Conservation (phyloP, 495 filamentous ascomycete genomes). For the Rhypophila decipiens region DNA sequence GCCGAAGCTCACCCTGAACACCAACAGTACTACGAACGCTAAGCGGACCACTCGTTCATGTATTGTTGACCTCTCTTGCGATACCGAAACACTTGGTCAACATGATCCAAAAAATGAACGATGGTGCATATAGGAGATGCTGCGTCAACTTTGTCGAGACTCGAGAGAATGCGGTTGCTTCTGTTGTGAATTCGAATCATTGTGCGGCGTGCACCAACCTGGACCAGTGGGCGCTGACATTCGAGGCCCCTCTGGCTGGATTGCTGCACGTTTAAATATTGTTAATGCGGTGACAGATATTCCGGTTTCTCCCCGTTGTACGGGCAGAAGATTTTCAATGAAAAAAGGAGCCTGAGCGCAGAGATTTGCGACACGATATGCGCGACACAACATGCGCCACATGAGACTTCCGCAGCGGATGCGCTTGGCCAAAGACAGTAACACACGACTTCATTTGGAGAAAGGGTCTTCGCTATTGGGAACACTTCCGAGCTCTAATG, state of each 20-base stretch:
- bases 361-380: constrained; percentile 23
- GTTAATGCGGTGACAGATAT: constrained; percentile 13
- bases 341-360: constrained; percentile 24
- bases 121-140: too few relatives aligned
- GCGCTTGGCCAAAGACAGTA: neutral
- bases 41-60: neutral
- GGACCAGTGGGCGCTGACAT: too few relatives aligned
- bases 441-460: neutral
- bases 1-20: constrained; percentile 25
- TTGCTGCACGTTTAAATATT: neutral
- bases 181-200: neutral
- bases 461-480: too few relatives aligned
- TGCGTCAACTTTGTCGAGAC: neutral
- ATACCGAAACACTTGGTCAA: too few relatives aligned
- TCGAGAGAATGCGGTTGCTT: neutral
- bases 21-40: constrained; percentile 27
- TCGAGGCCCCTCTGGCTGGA: neutral
- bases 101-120: too few relatives aligned
- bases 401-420: constrained; percentile 16
- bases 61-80: too few relatives aligned
- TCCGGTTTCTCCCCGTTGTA: constrained; percentile 11
- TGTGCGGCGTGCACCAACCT: too few relatives aligned
- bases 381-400: constrained; percentile 6
- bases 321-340: constrained; percentile 17
- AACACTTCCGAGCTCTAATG: too few relatives aligned